phyloP scores from a whole-genome alignment of 2,329 filamentous ascomycete genomes.

The Epichloe scottii region DNA sequence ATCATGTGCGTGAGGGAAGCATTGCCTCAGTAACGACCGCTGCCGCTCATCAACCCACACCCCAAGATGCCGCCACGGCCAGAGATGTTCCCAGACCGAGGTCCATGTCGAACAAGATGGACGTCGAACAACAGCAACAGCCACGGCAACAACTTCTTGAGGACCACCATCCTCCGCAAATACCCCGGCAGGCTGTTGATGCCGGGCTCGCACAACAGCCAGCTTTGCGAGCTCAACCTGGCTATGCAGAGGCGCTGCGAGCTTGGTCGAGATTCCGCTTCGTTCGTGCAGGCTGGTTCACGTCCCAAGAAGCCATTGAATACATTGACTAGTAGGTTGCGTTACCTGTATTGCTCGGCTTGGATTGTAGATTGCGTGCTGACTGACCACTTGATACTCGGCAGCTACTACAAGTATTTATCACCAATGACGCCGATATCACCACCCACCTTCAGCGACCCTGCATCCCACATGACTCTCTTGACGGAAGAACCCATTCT shows the following conservation, averaged over 20 bases:
- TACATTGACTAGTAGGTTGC: conserved; percentile 76
- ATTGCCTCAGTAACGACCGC: conserved; percentile 13
- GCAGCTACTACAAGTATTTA: conserved; percentile 77
- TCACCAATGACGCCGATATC: conserved; percentile 90
- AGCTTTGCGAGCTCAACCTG: conserved; percentile 34
- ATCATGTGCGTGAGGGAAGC: conserved; percentile 20
- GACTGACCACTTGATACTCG: background rate
- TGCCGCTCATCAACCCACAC: conserved; percentile 8
- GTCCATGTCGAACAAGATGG: conserved; percentile 7
- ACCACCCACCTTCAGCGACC: conserved; percentile 76
- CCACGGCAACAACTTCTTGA: background rate
- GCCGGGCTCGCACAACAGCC: conserved; percentile 31
- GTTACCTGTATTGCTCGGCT: background rate
- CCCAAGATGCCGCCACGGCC: conserved; percentile 4
- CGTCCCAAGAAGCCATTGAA: conserved; percentile 78
- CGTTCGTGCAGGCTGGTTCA: conserved; percentile 95
- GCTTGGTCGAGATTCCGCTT: conserved; percentile 92
- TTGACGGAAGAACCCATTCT: conserved; percentile 88
- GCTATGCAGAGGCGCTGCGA: conserved; percentile 58
- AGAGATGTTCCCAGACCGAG: conserved; percentile 5
- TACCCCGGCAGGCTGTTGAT: conserved; percentile 27
- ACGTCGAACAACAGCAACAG: conserved; percentile 3
- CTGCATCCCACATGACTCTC: conserved; percentile 66
- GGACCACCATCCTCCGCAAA: background rate
- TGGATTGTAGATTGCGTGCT: background rate